phyloP scores from a whole-genome alignment of 2,329 filamentous ascomycete genomes.

The Pleurostoma richardsiae region DNA sequence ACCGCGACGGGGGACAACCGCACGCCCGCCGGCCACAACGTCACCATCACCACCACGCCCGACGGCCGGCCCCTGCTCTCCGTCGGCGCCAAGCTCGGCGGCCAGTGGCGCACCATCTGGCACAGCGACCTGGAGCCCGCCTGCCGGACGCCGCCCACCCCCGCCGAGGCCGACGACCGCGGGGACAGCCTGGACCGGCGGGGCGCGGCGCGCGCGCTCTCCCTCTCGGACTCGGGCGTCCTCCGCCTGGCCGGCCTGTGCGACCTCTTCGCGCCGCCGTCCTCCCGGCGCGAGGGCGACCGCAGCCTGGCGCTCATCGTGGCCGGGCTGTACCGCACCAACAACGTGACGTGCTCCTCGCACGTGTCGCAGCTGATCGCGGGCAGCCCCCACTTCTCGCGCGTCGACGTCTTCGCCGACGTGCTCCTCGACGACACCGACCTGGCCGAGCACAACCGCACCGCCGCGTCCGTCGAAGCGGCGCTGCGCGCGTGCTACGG shows the following conservation, averaged over 20 bases:
- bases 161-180: not conserved
- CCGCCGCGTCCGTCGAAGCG: slow-evolving; percentile 4
- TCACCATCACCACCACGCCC: slow-evolving; percentile 1
- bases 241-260: slow-evolving; percentile 8
- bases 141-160: not conserved
- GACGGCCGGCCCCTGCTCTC: slow-evolving; percentile 3
- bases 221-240: slow-evolving; percentile 8
- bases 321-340: slow-evolving; percentile 8
- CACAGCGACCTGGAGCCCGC: slow-evolving; percentile 9
- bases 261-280: slow-evolving; percentile 7
- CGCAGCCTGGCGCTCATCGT: slow-evolving; percentile 10
- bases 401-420: slow-evolving; percentile 10
- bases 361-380: slow-evolving; percentile 6
- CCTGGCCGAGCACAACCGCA: slow-evolving; percentile 1
- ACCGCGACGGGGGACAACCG: slow-evolving; percentile 7
- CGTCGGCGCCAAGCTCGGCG: slow-evolving; percentile 2
- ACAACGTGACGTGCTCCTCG: slow-evolving; percentile 2
- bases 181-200: not conserved
- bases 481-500: slow-evolving; percentile 9
- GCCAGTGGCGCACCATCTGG: slow-evolving; percentile 1
- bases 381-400: slow-evolving; percentile 3
- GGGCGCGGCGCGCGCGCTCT: slow-evolving; percentile 1
- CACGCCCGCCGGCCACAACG: slow-evolving; percentile 1
- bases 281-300: slow-evolving; percentile 2
- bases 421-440: slow-evolving; percentile 4